Evolutionary conservation across 441 rosid species (phyloP).

Genomic region (Adansonia grandidieri): DNA sequence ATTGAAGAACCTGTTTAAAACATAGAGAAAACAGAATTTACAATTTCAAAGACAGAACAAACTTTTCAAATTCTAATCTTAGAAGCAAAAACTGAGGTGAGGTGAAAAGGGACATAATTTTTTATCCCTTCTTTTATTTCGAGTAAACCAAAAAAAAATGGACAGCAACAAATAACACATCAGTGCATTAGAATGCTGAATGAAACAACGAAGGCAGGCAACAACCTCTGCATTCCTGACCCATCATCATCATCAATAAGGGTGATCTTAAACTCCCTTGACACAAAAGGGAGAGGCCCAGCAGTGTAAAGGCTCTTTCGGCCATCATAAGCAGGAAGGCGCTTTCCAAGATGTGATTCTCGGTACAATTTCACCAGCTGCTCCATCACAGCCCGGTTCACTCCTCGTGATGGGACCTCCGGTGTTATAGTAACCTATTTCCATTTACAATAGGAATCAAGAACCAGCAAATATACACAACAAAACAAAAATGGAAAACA

Average conservation of each 20-base stretch:
- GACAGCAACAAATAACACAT: background rate
- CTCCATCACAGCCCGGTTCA: conserved; percentile 87
- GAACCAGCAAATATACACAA: background rate
- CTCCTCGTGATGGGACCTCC: conserved; percentile 80
- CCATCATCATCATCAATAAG: conserved; percentile 91
- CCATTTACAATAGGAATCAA: background rate
- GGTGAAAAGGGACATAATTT: no score
- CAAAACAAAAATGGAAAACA: conserved; percentile 22
- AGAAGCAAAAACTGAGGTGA: background rate
- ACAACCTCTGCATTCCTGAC: conserved; percentile 75
- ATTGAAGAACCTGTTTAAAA: background rate
- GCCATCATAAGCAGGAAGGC: conserved; percentile 95
- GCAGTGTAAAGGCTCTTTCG: conserved; percentile 93
- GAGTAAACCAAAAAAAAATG: no score
- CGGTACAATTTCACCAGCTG: conserved; percentile 57
- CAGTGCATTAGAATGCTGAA: background rate
- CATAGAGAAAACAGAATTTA: background rate
- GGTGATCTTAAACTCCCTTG: conserved; percentile 73
- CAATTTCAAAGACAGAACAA: conserved; percentile 8
- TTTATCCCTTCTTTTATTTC: no score
- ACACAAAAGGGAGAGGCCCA: conserved; percentile 79
- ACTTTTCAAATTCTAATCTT: background rate
- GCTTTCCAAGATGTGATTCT: conserved; percentile 81
- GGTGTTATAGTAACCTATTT: conserved; percentile 83
- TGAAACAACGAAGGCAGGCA: background rate